phyloP scores from a whole-genome alignment of 495 filamentous ascomycete species.

The Hypoxylon cercidicola region DNA sequence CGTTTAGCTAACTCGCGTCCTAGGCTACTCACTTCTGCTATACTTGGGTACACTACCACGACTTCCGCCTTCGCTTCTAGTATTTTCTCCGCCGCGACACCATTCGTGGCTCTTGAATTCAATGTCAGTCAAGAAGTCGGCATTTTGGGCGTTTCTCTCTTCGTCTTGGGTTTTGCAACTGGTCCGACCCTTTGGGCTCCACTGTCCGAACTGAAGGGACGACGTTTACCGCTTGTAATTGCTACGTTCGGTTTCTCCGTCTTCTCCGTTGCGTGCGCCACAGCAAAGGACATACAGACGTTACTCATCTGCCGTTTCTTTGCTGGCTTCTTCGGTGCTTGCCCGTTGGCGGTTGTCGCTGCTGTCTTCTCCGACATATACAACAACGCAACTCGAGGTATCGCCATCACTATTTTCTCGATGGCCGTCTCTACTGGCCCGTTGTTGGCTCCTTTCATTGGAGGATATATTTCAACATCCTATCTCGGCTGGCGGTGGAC shows the following conservation, averaged over 20 bases:
- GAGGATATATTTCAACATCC: constrained; percentile 81
- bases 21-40: constrained; percentile 71
- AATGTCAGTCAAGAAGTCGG: constrained; percentile 68
- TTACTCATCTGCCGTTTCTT: constrained; percentile 87
- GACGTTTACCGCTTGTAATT: constrained; percentile 75
- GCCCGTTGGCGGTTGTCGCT: constrained; percentile 83
- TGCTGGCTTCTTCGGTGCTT: constrained; percentile 78
- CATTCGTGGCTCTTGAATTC: constrained; percentile 61
- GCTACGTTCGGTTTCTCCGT: constrained; percentile 82
- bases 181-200: constrained; percentile 76
- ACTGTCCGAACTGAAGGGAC: constrained; percentile 80
- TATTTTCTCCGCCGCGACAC: constrained; percentile 74
- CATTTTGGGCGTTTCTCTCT: constrained; percentile 73
- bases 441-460: constrained; percentile 82
- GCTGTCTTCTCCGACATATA: constrained; percentile 93
- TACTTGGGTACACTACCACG: constrained; percentile 83
- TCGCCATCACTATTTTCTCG: constrained; percentile 84
- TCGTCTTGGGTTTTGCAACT: constrained; percentile 76
- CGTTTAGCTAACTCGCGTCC: constrained; percentile 36
- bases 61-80: constrained; percentile 76
- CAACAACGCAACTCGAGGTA: constrained; percentile 77
- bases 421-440: constrained; percentile 88
- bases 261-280: constrained; percentile 77
- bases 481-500: constrained; percentile 89
- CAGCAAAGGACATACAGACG: constrained; percentile 83